Evolutionary conservation across 768 basidiomycete species (phyloP), one percentile per base, ranked within the genome.

Genomic region (Mycena olivaceomarginata): DNA sequence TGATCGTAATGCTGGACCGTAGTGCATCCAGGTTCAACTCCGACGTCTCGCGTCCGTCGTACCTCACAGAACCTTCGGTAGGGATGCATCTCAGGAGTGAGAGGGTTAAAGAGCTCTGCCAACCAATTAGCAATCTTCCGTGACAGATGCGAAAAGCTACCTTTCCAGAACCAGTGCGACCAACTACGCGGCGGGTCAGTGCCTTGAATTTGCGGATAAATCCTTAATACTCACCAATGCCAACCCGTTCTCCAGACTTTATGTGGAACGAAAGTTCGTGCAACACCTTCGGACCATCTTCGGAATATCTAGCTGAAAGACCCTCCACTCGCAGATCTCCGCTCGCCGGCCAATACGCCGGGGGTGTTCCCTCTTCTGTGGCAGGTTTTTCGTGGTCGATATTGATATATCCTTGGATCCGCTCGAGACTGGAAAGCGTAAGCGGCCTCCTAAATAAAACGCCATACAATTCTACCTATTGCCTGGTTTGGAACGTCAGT

Each of bases 31-130:
- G 82, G 76, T 90, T 90, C 80, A 91, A 82, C 7, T 81, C 77
- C 41, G 84, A 82, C 0, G 87, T 88, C 45, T 83, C 84, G 39
- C 87, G 72, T 10, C 88, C 89, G 72, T 91, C 90, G 66, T 88
- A 90, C 66, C 77, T 78, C 15, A 91, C 88, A 8, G 67, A 74
- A n/a, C 77, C 77, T 37, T 74, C 69, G 5, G 74, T 75, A 16
- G 85, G 86, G 53, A 90, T 88, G 81, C 88, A 83, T 1, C 89
- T 82, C 9, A 90, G 81, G 40, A 94, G 85, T 0, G 93, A 89
- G 18, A 94, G 84, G 1, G 92, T 88, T 41, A 90, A 79, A 22
- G 93, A 93, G 77, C 92, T 92, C 88, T 90, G 82, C 6, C 68
- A n/a, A 65, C 8, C 3, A 41, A 51, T 63, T 15, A 79, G 53